These are phyloP conservation scores for barley (Hordeum vulgare) DNA, from an alignment of 176 grass and related monocot species.

Conservation along the genomic window DNA sequence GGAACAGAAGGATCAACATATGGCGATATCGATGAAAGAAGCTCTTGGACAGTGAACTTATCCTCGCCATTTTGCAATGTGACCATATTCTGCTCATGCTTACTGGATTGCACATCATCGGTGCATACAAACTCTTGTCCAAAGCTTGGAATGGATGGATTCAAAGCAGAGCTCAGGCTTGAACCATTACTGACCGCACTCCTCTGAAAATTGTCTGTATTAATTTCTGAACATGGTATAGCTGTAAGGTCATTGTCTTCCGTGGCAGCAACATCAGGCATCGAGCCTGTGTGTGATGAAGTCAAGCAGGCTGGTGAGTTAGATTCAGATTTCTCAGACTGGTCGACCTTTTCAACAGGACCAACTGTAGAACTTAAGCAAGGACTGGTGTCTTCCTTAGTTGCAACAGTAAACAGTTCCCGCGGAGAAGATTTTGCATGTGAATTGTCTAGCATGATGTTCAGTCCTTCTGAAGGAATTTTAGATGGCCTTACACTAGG, in stretches of 20 bases:
- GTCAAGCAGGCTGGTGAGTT: conserved; percentile 32
- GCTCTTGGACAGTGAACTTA: conserved; percentile 83
- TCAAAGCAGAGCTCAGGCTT: conserved; percentile 22
- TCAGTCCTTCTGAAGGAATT: conserved; percentile 23
- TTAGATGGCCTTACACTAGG: conserved; percentile 1
- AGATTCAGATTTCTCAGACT: conserved; percentile 44
- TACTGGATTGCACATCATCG: conserved; percentile 40
- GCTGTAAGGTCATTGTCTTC: conserved; percentile 23
- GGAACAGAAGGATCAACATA: conserved; percentile 29
- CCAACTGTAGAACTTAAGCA: conserved; percentile 26
- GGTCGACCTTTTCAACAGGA: conserved; percentile 30
- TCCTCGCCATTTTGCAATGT: conserved; percentile 44
- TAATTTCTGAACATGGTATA: conserved; percentile 31
- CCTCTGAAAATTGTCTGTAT: conserved; percentile 36
- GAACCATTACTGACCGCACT: conserved; percentile 37
- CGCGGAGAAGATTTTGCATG: conserved; percentile 27
- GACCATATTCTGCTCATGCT: conserved; percentile 19
- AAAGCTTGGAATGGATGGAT: conserved; percentile 45
- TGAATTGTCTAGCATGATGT: conserved; percentile 5
- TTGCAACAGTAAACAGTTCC: conserved; percentile 23
- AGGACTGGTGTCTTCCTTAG: conserved; percentile 29
- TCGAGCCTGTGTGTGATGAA: conserved; percentile 23
- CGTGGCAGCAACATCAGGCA: conserved; percentile 7
- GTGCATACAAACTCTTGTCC: conserved; percentile 66
- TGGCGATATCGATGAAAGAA: conserved; percentile 52